These are phyloP conservation scores for Leavenworthia alabamica DNA, from an alignment of 345 rosid species.

Conservation along the genomic window DNA sequence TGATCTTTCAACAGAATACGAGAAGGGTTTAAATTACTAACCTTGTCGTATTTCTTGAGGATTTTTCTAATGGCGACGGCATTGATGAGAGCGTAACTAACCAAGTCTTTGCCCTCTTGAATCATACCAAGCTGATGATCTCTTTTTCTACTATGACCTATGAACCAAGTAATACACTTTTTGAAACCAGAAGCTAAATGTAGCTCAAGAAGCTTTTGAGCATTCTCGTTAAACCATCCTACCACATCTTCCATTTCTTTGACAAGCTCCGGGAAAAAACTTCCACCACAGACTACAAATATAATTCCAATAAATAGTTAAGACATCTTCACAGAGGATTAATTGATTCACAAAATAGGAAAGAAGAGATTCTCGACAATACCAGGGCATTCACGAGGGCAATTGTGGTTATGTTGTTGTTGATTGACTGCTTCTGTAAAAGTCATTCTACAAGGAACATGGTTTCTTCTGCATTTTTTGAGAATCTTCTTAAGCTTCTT, in stretches of 20 bases:
- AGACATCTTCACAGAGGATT: neutral
- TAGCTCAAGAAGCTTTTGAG: constrained; percentile 73
- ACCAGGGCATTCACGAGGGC: constrained; percentile 65
- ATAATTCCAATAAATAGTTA: neutral
- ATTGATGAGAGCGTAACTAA: constrained; percentile 77
- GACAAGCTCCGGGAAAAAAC: constrained; percentile 84
- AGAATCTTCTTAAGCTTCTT: constrained; percentile 81
- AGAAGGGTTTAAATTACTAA: neutral
- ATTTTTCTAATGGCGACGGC: constrained; percentile 81
- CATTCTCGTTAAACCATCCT: constrained; percentile 74
- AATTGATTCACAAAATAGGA: neutral
- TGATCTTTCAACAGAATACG: neutral
- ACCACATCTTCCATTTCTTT: constrained; percentile 76
- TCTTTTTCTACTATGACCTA: constrained; percentile 38
- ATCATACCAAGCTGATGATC: constrained; percentile 54
- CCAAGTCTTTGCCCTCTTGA: constrained; percentile 81
- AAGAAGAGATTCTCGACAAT: neutral
- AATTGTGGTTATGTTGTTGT: constrained; percentile 24
- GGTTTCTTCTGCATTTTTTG: constrained; percentile 53
- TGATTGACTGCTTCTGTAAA: constrained; percentile 10
- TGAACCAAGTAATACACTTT: constrained; percentile 69
- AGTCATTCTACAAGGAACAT: constrained; percentile 26
- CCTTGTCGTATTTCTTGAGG: constrained; percentile 95
- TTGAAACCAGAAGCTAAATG: constrained; percentile 78
- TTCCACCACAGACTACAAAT: constrained; percentile 75